A percentile compares a stretch with the other conserved stretches of the same genome.
phyloP scores from a whole-genome alignment of 305 asterid genomes.

The Fraxinus platypoda region DNA sequence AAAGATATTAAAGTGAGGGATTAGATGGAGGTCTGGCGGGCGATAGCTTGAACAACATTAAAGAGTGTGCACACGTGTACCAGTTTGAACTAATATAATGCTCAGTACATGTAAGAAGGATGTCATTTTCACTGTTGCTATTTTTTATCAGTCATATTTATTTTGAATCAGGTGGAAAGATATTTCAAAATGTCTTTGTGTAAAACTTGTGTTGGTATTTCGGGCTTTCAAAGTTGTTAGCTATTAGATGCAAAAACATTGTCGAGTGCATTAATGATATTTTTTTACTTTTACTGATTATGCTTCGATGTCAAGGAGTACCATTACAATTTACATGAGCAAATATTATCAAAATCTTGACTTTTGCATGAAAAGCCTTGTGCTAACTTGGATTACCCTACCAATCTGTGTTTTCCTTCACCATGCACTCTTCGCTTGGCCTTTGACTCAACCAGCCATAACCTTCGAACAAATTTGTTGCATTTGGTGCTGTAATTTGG shows the following conservation, averaged over 20 bases:
- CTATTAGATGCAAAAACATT: too few species aligned
- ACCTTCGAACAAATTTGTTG: neutral
- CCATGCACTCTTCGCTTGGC: neutral
- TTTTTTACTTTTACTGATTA: neutral
- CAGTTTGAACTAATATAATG: neutral
- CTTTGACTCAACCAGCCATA: neutral
- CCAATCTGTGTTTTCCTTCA: neutral
- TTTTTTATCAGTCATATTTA: neutral
- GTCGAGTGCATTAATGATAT: neutral
- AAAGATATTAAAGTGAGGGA: neutral
- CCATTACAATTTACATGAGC: neutral
- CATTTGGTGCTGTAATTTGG: neutral
- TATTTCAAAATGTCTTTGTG: neutral
- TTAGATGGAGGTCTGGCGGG: neutral
- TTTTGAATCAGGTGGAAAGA: neutral
- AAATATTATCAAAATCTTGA: neutral
- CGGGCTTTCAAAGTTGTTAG: constrained; percentile 15
- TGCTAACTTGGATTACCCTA: neutral
- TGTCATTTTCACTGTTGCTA: neutral
- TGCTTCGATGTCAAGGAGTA: neutral
- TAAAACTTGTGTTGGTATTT: constrained; percentile 5
- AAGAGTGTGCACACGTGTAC: neutral
- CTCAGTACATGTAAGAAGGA: neutral
- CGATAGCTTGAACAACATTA: neutral
- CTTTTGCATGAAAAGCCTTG: neutral